phyloP scores from a whole-genome alignment of 306 rosid genomes.

The Prinsepia uniflora region DNA sequence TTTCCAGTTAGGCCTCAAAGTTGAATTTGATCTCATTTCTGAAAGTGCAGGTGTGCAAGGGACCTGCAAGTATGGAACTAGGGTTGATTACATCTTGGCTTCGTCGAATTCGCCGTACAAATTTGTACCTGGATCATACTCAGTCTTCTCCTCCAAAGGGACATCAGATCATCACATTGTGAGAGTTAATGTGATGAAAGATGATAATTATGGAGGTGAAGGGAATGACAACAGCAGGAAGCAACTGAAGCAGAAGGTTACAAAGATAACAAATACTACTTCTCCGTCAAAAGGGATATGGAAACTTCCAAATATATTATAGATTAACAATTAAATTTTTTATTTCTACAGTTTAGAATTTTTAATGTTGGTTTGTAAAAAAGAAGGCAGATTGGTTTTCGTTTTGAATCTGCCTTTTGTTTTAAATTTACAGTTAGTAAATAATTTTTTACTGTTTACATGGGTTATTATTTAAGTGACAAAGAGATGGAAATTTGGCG shows the following conservation, averaged over 20 bases:
- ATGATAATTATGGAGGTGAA: conserved; percentile 17
- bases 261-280: conserved; percentile 49
- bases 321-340: background rate
- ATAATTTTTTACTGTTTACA: background rate
- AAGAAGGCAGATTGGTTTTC: background rate
- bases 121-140: conserved; percentile 85
- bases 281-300: conserved; percentile 59
- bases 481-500: background rate
- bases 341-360: background rate
- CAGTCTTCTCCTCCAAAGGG: conserved; percentile 89
- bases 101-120: conserved; percentile 61
- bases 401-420: conserved; percentile 11
- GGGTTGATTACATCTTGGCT: conserved; percentile 84
- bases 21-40: too few relatives aligned
- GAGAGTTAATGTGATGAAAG: conserved; percentile 64
- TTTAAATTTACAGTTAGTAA: background rate
- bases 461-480: background rate
- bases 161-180: conserved; percentile 99
- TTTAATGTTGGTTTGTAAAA: conserved; percentile 13
- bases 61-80: conserved; percentile 92
- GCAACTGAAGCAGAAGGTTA: conserved; percentile 44
- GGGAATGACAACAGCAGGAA: conserved; percentile 30
- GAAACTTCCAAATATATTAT: conserved; percentile 31
- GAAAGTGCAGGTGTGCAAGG: conserved; percentile 79
- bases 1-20: background rate